Evolutionary conservation across 805 yeast genomes (phyloP).

Genomic region (Nadsonia fulvescens): DNA sequence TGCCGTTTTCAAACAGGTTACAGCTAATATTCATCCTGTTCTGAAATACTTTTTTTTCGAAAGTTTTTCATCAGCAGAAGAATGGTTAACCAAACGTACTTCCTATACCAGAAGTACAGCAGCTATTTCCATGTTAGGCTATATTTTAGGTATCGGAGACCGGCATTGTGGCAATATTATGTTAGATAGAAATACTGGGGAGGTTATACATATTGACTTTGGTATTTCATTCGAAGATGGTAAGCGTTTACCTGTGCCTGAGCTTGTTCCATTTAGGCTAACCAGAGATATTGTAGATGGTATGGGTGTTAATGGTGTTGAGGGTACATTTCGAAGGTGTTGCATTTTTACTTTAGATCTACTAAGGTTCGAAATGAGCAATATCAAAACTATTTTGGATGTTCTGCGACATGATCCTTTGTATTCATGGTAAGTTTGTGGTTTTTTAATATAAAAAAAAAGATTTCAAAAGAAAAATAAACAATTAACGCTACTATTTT

Average conservation of each 20-base stretch:
- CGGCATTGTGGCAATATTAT: conserved; percentile 83
- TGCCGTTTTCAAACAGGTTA: conserved; percentile 27
- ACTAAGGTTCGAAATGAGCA: conserved; percentile 43
- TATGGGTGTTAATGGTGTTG: conserved; percentile 70
- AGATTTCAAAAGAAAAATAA: neutral
- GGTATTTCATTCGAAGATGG: conserved; percentile 98
- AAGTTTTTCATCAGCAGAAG: conserved; percentile 44
- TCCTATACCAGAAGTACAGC: conserved; percentile 66
- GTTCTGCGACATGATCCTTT: conserved; percentile 85
- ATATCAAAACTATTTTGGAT: conserved; percentile 65
- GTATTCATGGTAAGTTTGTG: conserved; percentile 46
- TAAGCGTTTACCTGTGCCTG: conserved; percentile 66
- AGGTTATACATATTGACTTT: conserved; percentile 86
- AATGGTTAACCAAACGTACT: conserved; percentile 54
- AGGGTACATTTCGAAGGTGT: conserved; percentile 56
- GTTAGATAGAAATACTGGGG: conserved; percentile 67
- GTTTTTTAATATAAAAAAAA: conserved; percentile 1
- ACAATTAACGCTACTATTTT: too few species aligned
- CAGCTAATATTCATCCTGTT: conserved; percentile 40
- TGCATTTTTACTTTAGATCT: conserved; percentile 61
- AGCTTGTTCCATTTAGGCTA: conserved; percentile 80
- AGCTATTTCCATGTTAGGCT: conserved; percentile 69
- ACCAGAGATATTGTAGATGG: conserved; percentile 88
- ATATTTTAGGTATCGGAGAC: conserved; percentile 84
- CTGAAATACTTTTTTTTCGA: conserved; percentile 54